phyloP scores from a whole-genome alignment of 208 protist species.

The Porcisia deanei region DNA sequence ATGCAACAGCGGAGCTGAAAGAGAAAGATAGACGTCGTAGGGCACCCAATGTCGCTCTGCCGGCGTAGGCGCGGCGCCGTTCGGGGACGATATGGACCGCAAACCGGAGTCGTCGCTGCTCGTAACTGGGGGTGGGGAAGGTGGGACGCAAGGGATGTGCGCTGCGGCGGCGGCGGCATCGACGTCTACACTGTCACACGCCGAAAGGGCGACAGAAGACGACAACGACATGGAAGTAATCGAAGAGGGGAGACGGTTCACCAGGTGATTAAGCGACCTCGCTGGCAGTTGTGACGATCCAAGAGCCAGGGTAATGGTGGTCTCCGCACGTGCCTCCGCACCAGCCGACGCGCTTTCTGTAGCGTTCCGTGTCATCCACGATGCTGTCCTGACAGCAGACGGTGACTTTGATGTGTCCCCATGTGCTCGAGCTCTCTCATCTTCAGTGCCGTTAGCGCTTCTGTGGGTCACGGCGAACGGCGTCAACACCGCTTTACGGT shows the following conservation, averaged over 20 bases:
- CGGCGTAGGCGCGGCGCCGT: not conserved
- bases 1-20: slow-evolving; percentile 9
- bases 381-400: not conserved
- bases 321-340: slow-evolving; percentile 2
- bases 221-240: not conserved
- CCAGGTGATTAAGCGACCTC: not conserved
- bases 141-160: not conserved
- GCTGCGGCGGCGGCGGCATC: not conserved
- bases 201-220: not conserved
- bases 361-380: not conserved
- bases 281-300: not conserved
- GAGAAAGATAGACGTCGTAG: slow-evolving; percentile 18
- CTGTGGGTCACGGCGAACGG: not conserved
- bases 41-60: slow-evolving; percentile 15
- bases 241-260: not conserved
- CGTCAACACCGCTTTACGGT: not conserved
- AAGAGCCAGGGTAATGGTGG: not conserved
- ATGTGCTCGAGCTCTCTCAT: not conserved
- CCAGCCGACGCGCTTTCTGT: slow-evolving; percentile 2
- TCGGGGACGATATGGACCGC: not conserved
- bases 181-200: not conserved
- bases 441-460: not conserved
- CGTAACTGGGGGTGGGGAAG: not conserved
- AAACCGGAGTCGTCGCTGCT: not conserved
- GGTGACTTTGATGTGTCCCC: not conserved